Percentiles rank a stretch among this genome's conserved stretches.
Conservation (phyloP, 2,329 filamentous ascomycete genomes). For the Stemphylium beticola region DNA sequence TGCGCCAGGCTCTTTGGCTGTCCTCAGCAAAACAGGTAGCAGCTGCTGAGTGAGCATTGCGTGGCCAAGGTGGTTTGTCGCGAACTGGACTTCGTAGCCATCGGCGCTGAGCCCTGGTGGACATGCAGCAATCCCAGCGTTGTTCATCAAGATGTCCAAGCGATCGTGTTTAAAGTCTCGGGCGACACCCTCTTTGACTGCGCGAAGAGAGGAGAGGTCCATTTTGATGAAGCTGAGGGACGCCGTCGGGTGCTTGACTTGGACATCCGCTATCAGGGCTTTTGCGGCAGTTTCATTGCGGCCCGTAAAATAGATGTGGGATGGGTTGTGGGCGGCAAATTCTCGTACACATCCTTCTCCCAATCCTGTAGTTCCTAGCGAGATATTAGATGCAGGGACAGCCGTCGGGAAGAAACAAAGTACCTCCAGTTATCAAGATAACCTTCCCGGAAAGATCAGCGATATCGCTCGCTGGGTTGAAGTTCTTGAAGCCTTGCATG, state of each 20-base stretch:
- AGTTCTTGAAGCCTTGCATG: conserved; percentile 3
- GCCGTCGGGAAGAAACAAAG: too few species aligned
- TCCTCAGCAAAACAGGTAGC: conserved; percentile 50
- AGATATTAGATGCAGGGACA: too few species aligned
- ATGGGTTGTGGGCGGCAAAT: conserved; percentile 52
- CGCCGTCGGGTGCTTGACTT: conserved; percentile 51
- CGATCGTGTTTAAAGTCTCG: conserved; percentile 30
- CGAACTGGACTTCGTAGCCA: conserved; percentile 59
- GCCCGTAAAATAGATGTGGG: conserved; percentile 55
- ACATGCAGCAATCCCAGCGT: conserved; percentile 53
- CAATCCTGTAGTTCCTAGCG: conserved; percentile 49
- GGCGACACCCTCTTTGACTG: not conserved
- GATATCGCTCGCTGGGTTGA: conserved; percentile 28
- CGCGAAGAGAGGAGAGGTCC: conserved; percentile 3
- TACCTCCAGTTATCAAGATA: conserved; percentile 41
- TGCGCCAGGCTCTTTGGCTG: conserved; percentile 44
- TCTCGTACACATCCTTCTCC: conserved; percentile 54
- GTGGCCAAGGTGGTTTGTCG: conserved; percentile 59
- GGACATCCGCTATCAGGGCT: conserved; percentile 49
- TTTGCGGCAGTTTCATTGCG: conserved; percentile 51
- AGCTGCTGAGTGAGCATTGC: conserved; percentile 56
- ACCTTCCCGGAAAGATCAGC: conserved; percentile 27
- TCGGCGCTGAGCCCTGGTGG: conserved; percentile 51
- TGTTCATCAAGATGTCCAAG: conserved; percentile 56
- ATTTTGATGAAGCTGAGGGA: not conserved